Evolutionary conservation across 139 green algal genomes (phyloP).

Genomic region (Pseudopediastrum boryanum): DNA sequence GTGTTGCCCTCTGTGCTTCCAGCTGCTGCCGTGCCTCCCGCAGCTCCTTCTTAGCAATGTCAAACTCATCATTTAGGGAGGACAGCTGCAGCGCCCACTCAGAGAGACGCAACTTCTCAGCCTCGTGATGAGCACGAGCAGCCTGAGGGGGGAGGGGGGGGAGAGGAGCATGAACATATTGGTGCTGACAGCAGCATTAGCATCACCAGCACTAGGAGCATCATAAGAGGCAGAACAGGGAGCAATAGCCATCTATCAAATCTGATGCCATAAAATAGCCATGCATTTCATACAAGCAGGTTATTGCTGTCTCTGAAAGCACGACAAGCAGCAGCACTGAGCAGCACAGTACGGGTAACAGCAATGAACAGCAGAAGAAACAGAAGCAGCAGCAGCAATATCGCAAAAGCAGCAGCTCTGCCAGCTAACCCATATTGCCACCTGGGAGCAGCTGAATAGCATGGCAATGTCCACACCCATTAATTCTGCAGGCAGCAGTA

Average conservation of each 20-base stretch:
- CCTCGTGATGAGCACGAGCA: conserved; percentile 9
- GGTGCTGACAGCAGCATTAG: background rate
- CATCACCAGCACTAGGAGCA: background rate
- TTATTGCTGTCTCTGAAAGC: no score
- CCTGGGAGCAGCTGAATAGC: no score
- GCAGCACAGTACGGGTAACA: no score
- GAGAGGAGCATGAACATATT: no score
- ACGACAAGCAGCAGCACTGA: no score
- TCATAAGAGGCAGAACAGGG: background rate
- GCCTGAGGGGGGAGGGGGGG: conserved; percentile 19
- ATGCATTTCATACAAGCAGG: background rate
- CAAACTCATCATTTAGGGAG: conserved; percentile 26
- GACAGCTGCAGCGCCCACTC: conserved; percentile 19
- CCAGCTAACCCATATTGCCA: no score
- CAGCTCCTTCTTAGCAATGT: conserved; percentile 19
- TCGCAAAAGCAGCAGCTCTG: no score
- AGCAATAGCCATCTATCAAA: background rate
- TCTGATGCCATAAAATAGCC: background rate
- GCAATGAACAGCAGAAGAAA: no score
- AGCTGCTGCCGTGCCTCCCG: conserved; percentile 28
- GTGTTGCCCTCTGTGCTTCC: background rate
- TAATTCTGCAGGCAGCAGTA: no score
- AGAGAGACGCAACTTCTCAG: conserved; percentile 5
- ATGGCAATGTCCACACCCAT: no score
- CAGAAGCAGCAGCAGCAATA: no score